These are phyloP conservation scores for Suhomyces sp. DNA, from an alignment of 805 yeast genomes.

Conservation along the genomic window DNA sequence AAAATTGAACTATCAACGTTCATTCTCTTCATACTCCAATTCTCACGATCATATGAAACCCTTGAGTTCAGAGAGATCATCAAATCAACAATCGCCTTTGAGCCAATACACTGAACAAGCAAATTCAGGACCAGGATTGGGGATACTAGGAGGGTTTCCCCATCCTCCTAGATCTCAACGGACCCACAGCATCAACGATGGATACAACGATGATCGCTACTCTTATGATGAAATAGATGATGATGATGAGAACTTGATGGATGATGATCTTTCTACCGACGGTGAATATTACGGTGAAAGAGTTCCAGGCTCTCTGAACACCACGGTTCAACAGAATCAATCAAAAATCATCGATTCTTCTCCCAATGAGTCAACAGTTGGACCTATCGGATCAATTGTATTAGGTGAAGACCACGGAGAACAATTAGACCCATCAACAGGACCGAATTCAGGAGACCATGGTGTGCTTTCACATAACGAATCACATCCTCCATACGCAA, in stretches of 20 bases:
- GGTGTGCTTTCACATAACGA: too few species aligned
- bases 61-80: conserved; percentile 1
- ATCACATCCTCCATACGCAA: conserved; percentile 3
- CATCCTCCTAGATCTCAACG: conserved; percentile 6
- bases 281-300: conserved; percentile 21
- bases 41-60: conserved; percentile 10
- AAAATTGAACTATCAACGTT: conserved; percentile 11
- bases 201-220: conserved; percentile 27
- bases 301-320: conserved; percentile 1
- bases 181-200: conserved; percentile 19
- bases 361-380: conserved; percentile 1
- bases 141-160: conserved; percentile 10
- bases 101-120: conserved; percentile 2
- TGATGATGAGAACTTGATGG: conserved; percentile 18
- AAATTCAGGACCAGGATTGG: conserved; percentile 10
- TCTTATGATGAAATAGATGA: conserved; percentile 26
- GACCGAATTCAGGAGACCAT: background rate
- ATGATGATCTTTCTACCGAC: conserved; percentile 31
- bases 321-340: conserved; percentile 4
- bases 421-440: conserved; percentile 1
- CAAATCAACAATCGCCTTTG: conserved; percentile 3
- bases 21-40: conserved; percentile 14
- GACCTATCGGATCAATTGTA: background rate
- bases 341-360: background rate
- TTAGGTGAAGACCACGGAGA: background rate